A percentile compares a stretch with the other conserved stretches of the same genome.
Conservation (phyloP, 1,284 basidiomycete genomes). For the Marasmius oreades region DNA sequence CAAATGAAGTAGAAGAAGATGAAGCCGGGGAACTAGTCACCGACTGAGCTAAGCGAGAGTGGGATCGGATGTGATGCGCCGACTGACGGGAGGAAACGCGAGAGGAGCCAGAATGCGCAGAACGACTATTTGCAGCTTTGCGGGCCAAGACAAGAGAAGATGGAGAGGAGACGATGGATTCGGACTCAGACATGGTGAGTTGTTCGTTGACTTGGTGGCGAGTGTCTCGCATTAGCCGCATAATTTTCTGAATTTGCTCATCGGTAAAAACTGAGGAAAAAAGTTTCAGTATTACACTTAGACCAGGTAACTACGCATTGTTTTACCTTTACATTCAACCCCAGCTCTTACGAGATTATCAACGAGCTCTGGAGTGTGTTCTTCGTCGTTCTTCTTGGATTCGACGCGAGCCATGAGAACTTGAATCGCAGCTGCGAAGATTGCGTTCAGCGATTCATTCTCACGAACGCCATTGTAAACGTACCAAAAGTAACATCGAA, state of each 20-base stretch:
- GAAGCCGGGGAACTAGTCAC: neutral
- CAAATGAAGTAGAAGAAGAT: conserved; percentile 1
- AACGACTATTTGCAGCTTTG: neutral
- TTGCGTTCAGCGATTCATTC: conserved; percentile 16
- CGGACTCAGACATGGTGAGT: conserved; percentile 3
- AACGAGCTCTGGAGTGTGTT: conserved; percentile 37
- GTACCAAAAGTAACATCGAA: conserved; percentile 43
- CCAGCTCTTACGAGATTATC: conserved; percentile 51
- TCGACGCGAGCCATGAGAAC: conserved; percentile 34
- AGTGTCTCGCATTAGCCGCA: conserved; percentile 6
- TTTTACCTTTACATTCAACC: conserved; percentile 53
- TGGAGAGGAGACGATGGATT: conserved; percentile 4
- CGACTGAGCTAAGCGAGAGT: neutral
- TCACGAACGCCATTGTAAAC: conserved; percentile 8
- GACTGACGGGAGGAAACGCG: neutral
- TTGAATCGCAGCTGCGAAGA: conserved; percentile 32
- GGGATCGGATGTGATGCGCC: neutral
- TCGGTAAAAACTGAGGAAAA: conserved; percentile 52
- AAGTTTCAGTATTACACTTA: neutral
- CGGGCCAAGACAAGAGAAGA: neutral
- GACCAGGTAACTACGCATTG: conserved; percentile 8
- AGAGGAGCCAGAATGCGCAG: conserved; percentile 2
- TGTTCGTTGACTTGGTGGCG: conserved; percentile 13
- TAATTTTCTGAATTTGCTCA: conserved; percentile 39
- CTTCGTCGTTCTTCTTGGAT: conserved; percentile 19